phyloP scores from a whole-genome alignment of 2,329 filamentous ascomycete species.

The Tolypocladium sp. region DNA sequence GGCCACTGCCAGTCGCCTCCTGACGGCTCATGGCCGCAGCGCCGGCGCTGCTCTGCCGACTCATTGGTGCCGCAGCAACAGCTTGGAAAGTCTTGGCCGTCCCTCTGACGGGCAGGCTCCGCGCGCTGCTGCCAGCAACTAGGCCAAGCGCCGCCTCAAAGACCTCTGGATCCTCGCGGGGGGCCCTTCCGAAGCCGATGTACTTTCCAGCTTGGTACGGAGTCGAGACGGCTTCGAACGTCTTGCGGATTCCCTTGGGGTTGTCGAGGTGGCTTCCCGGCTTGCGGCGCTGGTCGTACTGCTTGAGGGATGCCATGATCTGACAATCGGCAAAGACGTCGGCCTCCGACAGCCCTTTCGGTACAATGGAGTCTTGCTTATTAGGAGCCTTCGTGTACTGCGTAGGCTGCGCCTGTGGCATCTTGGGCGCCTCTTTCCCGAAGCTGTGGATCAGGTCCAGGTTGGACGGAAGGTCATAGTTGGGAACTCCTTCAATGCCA shows the following conservation, averaged over 20 bases:
- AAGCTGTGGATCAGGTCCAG: constrained; percentile 45
- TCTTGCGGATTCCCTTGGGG: constrained; percentile 41
- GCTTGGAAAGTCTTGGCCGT: constrained; percentile 11
- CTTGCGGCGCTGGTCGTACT: constrained; percentile 44
- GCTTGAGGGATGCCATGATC: constrained; percentile 49
- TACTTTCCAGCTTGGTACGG: constrained; percentile 38
- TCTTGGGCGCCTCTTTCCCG: constrained; percentile 39
- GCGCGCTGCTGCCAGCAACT: constrained; percentile 29
- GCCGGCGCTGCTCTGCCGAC: constrained; percentile 45
- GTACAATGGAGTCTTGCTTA: constrained; percentile 46
- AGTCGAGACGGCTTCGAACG: constrained; percentile 45
- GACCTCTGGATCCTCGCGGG: constrained; percentile 36
- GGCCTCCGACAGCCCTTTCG: constrained; percentile 38
- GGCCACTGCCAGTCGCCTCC: constrained; percentile 38
- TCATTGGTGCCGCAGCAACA: constrained; percentile 37
- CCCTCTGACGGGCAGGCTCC: constrained; percentile 28
- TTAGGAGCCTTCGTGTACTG: constrained; percentile 51
- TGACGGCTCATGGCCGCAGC: constrained; percentile 49
- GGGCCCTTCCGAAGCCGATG: constrained; percentile 36
- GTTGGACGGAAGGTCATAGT: constrained; percentile 49
- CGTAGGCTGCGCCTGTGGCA: constrained; percentile 46
- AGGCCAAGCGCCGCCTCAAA: constrained; percentile 42
- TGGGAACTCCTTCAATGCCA: constrained; percentile 51
- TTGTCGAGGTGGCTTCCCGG: constrained; percentile 47
- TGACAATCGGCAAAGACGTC: constrained; percentile 46